These are phyloP conservation scores for Penicillium brevicompactum DNA, from an alignment of 2,329 filamentous ascomycete species.

Conservation along the genomic window DNA sequence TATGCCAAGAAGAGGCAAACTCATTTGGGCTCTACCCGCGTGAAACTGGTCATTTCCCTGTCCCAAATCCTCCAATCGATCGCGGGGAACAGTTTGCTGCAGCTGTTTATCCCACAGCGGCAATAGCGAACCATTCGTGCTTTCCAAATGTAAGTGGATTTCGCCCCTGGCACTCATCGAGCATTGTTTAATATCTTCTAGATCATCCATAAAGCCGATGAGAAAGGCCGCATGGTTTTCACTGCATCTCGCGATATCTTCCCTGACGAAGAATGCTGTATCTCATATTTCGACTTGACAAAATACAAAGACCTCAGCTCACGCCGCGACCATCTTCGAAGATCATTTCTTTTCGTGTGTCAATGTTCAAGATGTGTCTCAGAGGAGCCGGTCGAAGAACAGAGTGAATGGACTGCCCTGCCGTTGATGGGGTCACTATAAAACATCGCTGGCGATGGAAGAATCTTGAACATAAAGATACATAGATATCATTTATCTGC, in stretches of 20 bases:
- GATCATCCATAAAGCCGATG: constrained; percentile 36
- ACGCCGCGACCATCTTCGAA: constrained; percentile 28
- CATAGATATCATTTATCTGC: background rate
- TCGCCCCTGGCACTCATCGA: background rate
- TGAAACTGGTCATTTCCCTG: constrained; percentile 22
- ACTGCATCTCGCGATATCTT: constrained; percentile 31
- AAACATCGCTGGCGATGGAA: background rate
- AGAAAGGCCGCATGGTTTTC: constrained; percentile 33
- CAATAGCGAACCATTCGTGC: constrained; percentile 29
- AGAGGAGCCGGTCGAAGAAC: constrained; percentile 20
- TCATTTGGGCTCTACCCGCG: constrained; percentile 29
- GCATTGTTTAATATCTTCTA: constrained; percentile 9
- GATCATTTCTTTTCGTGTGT: constrained; percentile 33
- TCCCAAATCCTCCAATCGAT: constrained; percentile 9
- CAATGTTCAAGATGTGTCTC: constrained; percentile 28
- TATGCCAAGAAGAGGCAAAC: constrained; percentile 30
- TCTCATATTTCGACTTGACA: constrained; percentile 36
- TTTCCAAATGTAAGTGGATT: constrained; percentile 24
- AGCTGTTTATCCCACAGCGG: constrained; percentile 26
- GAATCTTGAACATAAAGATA: background rate
- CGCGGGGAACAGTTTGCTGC: constrained; percentile 27
- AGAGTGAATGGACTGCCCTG: constrained; percentile 21
- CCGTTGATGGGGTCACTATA: constrained; percentile 17
- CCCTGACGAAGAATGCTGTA: constrained; percentile 36
- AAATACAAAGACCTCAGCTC: constrained; percentile 18